phyloP scores from a whole-genome alignment of 164 flowering plant genomes.

The Stephania japonica region DNA sequence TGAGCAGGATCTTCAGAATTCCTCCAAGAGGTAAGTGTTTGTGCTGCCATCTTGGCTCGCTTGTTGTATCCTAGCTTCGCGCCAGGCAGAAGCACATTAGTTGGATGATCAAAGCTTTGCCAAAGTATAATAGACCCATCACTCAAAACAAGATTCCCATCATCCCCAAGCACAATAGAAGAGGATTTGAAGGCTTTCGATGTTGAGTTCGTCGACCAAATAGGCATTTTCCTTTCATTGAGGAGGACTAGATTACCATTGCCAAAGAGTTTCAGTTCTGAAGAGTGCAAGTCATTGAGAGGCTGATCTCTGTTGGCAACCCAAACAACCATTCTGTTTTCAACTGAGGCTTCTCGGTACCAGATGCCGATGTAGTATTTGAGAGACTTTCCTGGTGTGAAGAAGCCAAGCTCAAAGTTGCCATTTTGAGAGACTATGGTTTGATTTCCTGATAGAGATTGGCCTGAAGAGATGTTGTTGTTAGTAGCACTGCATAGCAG shows the following conservation, averaged over 20 bases:
- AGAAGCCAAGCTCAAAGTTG: slow-evolving; percentile 23
- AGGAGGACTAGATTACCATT: slow-evolving; percentile 54
- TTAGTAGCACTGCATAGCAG: neutral
- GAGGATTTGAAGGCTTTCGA: slow-evolving; percentile 19
- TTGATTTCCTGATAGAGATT: slow-evolving; percentile 21
- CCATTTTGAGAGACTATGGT: slow-evolving; percentile 18
- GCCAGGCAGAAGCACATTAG: slow-evolving; percentile 55
- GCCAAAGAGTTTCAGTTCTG: slow-evolving; percentile 17
- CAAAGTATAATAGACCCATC: slow-evolving; percentile 31
- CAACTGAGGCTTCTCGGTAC: slow-evolving; percentile 10
- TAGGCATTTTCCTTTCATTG: slow-evolving; percentile 22
- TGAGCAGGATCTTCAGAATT: slow-evolving; percentile 46
- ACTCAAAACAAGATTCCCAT: slow-evolving; percentile 53
- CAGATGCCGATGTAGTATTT: slow-evolving; percentile 20
- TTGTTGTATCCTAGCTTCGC: slow-evolving; percentile 32
- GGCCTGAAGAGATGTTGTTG: slow-evolving; percentile 16
- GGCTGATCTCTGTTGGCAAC: slow-evolving; percentile 27
- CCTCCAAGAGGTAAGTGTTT: slow-evolving; percentile 46
- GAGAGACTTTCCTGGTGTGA: slow-evolving; percentile 14
- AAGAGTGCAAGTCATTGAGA: slow-evolving; percentile 7
- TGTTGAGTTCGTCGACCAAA: slow-evolving; percentile 55
- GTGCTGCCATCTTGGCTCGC: slow-evolving; percentile 10
- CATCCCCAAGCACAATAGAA: slow-evolving; percentile 38
- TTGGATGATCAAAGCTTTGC: slow-evolving; percentile 58
- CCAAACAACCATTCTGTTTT: slow-evolving; percentile 17